Percentiles rank a stretch among this genome's conserved stretches.
Evolutionary conservation across 75 land plant genomes (phyloP).

Genomic region (Pinus albicaulis): DNA sequence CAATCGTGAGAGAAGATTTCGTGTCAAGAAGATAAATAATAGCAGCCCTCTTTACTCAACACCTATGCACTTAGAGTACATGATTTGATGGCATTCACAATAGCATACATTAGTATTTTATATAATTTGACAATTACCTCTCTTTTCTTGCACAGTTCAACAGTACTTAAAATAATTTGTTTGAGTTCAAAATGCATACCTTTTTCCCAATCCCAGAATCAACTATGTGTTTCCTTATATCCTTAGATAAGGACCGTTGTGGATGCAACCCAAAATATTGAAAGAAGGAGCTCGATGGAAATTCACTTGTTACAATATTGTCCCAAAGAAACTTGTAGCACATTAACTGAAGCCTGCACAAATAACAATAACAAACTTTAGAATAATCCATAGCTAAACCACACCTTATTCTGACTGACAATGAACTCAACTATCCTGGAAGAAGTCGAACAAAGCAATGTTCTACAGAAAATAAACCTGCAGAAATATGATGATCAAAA

Average conservation of each 20-base stretch:
- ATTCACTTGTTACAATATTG: conserved; percentile 32
- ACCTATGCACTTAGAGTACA: too few species aligned
- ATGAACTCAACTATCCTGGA: neutral
- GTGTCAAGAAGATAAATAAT: too few species aligned
- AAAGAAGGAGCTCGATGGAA: conserved; percentile 57
- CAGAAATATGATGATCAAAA: neutral
- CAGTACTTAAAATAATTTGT: neutral
- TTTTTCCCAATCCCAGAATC: conserved; percentile 38
- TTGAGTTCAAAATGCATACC: conserved; percentile 21
- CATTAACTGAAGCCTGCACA: conserved; percentile 87
- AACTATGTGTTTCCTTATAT: conserved; percentile 40
- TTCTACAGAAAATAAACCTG: neutral
- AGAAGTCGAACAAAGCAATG: neutral
- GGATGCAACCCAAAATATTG: conserved; percentile 60
- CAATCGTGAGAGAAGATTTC: too few species aligned
- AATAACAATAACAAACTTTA: neutral
- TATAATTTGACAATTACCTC: neutral
- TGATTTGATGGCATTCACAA: too few species aligned
- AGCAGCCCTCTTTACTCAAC: too few species aligned
- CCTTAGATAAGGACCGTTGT: conserved; percentile 40
- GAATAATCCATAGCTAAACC: neutral
- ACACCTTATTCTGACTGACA: neutral
- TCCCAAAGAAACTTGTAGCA: conserved; percentile 92
- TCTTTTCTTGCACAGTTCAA: neutral
- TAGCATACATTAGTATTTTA: neutral